Base-by-base conservation (phyloP, 441 rosid genomes). In the Geranium incanum region DNA sequence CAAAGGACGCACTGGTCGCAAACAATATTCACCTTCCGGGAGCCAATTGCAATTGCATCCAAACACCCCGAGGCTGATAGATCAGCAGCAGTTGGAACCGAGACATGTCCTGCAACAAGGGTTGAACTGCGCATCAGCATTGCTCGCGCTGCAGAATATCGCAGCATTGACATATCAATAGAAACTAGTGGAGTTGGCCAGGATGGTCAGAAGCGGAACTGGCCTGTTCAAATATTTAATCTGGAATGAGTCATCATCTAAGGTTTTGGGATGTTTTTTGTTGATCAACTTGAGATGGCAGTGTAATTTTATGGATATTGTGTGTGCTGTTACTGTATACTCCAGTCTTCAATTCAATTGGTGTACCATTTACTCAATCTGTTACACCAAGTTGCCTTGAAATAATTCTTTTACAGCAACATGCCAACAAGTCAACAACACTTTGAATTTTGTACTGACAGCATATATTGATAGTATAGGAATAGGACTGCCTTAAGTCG, bases 1-100 rank as follows among this genome's bases (percentile, higher is more conserved):
- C 87, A 87, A 39, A 87, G 80, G 82, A 94, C 99, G 9, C 99
- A 94, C 65, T 94, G 99, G 99, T 74, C 88, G 3, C 99, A 94
- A 74, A 94, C 98, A 4, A 79, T 94, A 70, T 76, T 94, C 75
- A 91, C 96, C 5, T 89, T 94, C 69, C 76, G 60, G 59, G 91
- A 94, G 71, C 97, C 98, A 37, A 86, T 91, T 79, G 87, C 89
- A 39, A 77, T 85, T 60, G 81, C 88, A 48, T 18, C 76, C 0
- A 69, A 71, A 65, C 68, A 79, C 55, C 75, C 68, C 41, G 66
- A 64, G 57, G 66, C 74, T 55, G 76, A 83, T 63, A 75, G 74
- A 76, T 68, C 74, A 36, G 80, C 82, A 33, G 73, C 69, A 41
- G 76, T 86, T 18, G 94, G 92, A 48, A 85, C 89, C 0, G 76